These are phyloP conservation scores for Lentinula detonsa DNA, from an alignment of 768 basidiomycete species.

Conservation along the genomic window DNA sequence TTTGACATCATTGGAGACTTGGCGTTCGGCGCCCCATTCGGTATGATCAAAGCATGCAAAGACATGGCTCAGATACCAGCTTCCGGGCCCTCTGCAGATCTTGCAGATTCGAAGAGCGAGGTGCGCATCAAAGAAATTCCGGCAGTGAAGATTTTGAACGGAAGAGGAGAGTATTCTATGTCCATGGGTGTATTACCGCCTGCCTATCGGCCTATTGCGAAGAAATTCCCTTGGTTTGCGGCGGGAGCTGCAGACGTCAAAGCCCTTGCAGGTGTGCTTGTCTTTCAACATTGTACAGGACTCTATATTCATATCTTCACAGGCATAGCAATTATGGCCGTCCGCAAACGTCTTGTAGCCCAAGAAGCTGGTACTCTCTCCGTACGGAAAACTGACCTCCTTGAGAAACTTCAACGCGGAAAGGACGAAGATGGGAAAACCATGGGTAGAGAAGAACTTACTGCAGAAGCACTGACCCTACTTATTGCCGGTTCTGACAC, in stretches of 20 bases:
- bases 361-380: constrained; percentile 44
- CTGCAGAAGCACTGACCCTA: constrained; percentile 82
- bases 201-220: constrained; percentile 60
- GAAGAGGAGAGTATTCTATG: constrained; percentile 82
- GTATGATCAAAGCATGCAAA: constrained; percentile 73
- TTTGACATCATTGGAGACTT: constrained; percentile 81
- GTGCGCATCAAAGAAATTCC: constrained; percentile 58
- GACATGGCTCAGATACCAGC: constrained; percentile 69
- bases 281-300: not conserved
- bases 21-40: constrained; percentile 84
- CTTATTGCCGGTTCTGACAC: constrained; percentile 90
- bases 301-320: not conserved
- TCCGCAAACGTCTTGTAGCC: constrained; percentile 64
- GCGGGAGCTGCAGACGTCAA: constrained; percentile 61
- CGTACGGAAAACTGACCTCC: constrained; percentile 47
- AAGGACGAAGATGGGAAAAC: constrained; percentile 76
- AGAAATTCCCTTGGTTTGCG: constrained; percentile 71
- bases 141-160: constrained; percentile 81
- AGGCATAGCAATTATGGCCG: constrained; percentile 63
- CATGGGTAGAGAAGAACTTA: constrained; percentile 79
- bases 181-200: constrained; percentile 76
- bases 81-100: constrained; percentile 48
- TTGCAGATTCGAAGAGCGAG: constrained; percentile 22
- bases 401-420: constrained; percentile 75
- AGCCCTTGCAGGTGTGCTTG: constrained; percentile 53